Conservation (phyloP, 2,329 filamentous ascomycete genomes). For the Nemania diffusa region DNA sequence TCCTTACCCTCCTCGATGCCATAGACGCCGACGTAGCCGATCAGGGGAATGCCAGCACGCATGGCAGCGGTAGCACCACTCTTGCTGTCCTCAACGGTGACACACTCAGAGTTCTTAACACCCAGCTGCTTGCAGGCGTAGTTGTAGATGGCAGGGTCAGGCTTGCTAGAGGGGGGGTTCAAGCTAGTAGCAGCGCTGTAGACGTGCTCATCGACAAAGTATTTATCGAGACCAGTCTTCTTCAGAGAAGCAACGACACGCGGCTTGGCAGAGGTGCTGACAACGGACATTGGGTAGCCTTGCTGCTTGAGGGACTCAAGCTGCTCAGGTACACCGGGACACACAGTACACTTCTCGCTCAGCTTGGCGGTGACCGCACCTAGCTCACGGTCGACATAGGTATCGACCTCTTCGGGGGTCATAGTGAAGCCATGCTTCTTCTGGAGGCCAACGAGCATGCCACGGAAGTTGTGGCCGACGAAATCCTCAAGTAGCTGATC, state of each 20-base stretch:
- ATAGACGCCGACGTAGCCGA: constrained; percentile 75
- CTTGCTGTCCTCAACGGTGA: constrained; percentile 80
- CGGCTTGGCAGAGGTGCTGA: constrained; percentile 74
- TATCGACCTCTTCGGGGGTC: constrained; percentile 68
- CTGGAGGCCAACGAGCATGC: constrained; percentile 76
- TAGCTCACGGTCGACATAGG: constrained; percentile 74
- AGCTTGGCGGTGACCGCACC: constrained; percentile 76
- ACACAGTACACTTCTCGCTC: constrained; percentile 68
- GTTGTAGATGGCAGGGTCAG: constrained; percentile 79
- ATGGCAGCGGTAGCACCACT: constrained; percentile 76
- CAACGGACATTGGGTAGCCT: constrained; percentile 75
- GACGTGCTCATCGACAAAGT: constrained; percentile 73
- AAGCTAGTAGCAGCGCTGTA: constrained; percentile 78
- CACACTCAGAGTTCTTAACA: constrained; percentile 70
- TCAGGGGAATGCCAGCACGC: constrained; percentile 74
- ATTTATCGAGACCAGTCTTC: constrained; percentile 75
- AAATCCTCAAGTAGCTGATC: constrained; percentile 77
- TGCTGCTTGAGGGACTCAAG: constrained; percentile 67
- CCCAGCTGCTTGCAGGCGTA: constrained; percentile 73
- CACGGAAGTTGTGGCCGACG: constrained; percentile 82
- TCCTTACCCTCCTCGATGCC: constrained; percentile 55
- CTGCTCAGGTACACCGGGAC: constrained; percentile 67
- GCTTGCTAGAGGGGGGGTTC: constrained; percentile 75
- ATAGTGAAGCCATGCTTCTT: constrained; percentile 75
- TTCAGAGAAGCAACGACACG: constrained; percentile 75